Conservation (phyloP, 331 rosid genomes). For the Arachis monticola region DNA sequence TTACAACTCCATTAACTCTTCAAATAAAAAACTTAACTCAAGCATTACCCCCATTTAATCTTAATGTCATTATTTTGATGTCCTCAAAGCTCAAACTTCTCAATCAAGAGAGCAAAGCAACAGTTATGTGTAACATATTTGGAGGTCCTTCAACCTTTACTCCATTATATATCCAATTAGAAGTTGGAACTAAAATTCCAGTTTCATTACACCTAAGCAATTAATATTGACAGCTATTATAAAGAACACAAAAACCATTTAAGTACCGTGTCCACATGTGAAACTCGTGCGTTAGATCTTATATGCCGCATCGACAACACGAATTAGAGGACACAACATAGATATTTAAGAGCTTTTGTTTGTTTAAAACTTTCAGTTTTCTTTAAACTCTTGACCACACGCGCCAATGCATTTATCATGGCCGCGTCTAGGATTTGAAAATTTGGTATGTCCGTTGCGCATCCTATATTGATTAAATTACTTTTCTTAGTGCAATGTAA, state of each 20-base stretch:
- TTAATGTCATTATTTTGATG: not conserved
- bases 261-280: not conserved
- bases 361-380: too few relatives aligned
- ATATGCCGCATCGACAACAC: too few relatives aligned
- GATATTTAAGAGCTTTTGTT: not conserved
- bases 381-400: too few relatives aligned
- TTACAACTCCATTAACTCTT: conserved; percentile 2
- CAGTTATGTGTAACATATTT: not conserved
- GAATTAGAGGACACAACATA: not conserved
- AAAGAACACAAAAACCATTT: not conserved
- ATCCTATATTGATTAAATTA: too few relatives aligned
- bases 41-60: conserved; percentile 7
- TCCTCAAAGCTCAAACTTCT: conserved; percentile 9
- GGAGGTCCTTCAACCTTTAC: not conserved
- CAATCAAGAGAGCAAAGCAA: conserved; percentile 12
- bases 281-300: too few relatives aligned
- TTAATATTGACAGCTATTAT: not conserved
- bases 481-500: too few relatives aligned
- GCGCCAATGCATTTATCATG: too few relatives aligned
- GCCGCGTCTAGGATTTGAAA: too few relatives aligned
- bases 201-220: not conserved
- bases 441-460: too few relatives aligned
- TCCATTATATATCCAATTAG: conserved; percentile 21
- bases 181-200: not conserved
- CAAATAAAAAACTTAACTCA: not conserved